Evolutionary conservation across 257 asterid species (phyloP), one percentile per base, ranked within the genome.

Genomic region (Scutellaria barbata): DNA sequence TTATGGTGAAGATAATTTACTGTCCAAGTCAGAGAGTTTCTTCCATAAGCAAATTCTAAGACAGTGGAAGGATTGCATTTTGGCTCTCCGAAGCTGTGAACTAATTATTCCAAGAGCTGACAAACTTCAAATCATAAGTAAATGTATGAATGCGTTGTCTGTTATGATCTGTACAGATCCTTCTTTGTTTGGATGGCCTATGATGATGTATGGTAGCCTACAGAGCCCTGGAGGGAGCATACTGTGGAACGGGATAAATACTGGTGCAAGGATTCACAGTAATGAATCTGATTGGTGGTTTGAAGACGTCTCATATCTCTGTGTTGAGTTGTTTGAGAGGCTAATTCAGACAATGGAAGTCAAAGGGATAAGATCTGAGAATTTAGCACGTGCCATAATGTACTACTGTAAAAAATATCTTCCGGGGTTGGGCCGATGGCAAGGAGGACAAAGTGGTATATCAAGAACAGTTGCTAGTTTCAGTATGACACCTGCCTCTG

Each of bases 151-250:
- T 35, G 87, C 96, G 4, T 63, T 95, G 69, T 85, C 98, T 25
- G 91, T 89, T 42, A 92, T 91, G 99, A 89, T 83, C 66, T 88
- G 95, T 74, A 94, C 99, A 5, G 99, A 94, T 66, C 96, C 95
- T 46, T 82, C 90, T 72, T 81, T 91, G 58, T 95, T 95, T 62
- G 99, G 99, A 20, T 95, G 99, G 99, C 99, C 99, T 16, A 89
- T 95, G 99, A 77, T 75, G 92, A 88, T 95, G 98, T 91, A 95
- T 48, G 99, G 98, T 37, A 85, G 95, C 75, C 79, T 86, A 61
- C 99, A 95, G 63, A 95, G 98, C 86, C 99, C 99, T 7, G 96
- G 96, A 22, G 99, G 99, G 66, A 95, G 98, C 85, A 91, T 95
- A 45, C 77, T 95, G 14, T 95, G 99, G 99, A 95, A 95, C 37